Percentiles rank a stretch among this genome's conserved stretches.
These are phyloP conservation scores for Firmiana major DNA, from an alignment of 345 rosid species.

Conservation along the genomic window DNA sequence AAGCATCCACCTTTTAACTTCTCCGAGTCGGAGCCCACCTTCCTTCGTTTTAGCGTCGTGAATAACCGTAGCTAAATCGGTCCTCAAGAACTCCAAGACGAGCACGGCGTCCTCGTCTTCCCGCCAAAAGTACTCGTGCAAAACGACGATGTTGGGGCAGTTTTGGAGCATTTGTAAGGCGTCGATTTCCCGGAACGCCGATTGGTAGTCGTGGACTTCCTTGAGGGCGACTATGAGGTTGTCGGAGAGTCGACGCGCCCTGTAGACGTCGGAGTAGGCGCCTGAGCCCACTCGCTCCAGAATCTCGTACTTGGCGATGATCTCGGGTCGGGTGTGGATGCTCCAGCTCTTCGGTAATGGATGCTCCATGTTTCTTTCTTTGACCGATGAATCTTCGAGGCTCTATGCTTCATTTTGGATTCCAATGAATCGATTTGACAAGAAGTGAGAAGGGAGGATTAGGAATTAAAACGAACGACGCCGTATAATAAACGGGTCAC, in stretches of 20 bases:
- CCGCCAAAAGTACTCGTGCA: conserved; percentile 90
- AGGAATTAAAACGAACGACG: not conserved
- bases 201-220: conserved; percentile 93
- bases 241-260: conserved; percentile 75
- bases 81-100: conserved; percentile 76
- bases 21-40: conserved; percentile 44
- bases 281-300: conserved; percentile 88
- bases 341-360: conserved; percentile 86
- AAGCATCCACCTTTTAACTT: conserved; percentile 90
- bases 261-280: conserved; percentile 87
- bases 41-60: conserved; percentile 47
- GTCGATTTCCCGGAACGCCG: conserved; percentile 91
- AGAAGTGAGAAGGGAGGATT: not conserved
- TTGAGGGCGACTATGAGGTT: conserved; percentile 73
- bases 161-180: conserved; percentile 66
- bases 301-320: conserved; percentile 79
- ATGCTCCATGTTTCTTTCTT: conserved; percentile 34
- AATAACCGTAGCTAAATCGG: conserved; percentile 70
- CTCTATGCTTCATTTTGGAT: conserved; percentile 15
- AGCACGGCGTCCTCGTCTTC: conserved; percentile 97
- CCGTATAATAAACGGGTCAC: not conserved
- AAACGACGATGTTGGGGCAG: conserved; percentile 66
- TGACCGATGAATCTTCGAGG: conserved; percentile 4
- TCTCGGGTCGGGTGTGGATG: conserved; percentile 85
- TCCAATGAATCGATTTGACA: not conserved